Evolutionary conservation across 192 early-diverging fungal genomes (phyloP).

Genomic region (Kappamyces sp.): DNA sequence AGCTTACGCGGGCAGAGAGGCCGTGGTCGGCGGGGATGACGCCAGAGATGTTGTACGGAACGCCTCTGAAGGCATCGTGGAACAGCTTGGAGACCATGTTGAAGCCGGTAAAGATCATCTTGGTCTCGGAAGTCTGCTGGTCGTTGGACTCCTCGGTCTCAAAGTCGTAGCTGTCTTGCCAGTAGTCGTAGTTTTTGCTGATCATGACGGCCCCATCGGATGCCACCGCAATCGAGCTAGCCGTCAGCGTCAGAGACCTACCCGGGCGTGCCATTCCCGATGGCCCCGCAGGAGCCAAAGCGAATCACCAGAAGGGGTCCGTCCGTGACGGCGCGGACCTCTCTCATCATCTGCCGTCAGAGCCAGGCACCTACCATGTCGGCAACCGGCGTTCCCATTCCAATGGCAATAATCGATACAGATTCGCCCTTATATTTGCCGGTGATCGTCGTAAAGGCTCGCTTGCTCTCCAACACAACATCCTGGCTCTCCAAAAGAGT

Average conservation of each 20-base stretch:
- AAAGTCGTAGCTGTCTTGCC: slow-evolving; percentile 5
- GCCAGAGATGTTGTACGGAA: slow-evolving; percentile 65
- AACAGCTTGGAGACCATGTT: slow-evolving; percentile 5
- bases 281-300: slow-evolving; percentile 81
- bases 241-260: slow-evolving; percentile 17
- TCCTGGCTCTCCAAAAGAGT: slow-evolving; percentile 50
- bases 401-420: slow-evolving; percentile 79
- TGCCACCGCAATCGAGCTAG: slow-evolving; percentile 69
- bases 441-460: slow-evolving; percentile 82
- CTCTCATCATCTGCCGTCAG: slow-evolving; percentile 59
- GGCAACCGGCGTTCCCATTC: slow-evolving; percentile 80
- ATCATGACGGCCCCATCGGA: slow-evolving; percentile 52
- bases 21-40: slow-evolving; percentile 50
- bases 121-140: slow-evolving; percentile 12
- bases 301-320: slow-evolving; percentile 76
- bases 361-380: slow-evolving; percentile 49
- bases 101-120: neutral
- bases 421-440: slow-evolving; percentile 68
- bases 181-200: slow-evolving; percentile 71
- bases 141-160: slow-evolving; percentile 16
- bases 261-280: slow-evolving; percentile 27
- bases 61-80: slow-evolving; percentile 9
- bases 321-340: slow-evolving; percentile 67
- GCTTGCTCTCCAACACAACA: slow-evolving; percentile 53
- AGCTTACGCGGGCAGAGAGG: slow-evolving; percentile 32